Base-by-base conservation (phyloP, 2,329 filamentous ascomycete species). In the Alternaria sp. region DNA sequence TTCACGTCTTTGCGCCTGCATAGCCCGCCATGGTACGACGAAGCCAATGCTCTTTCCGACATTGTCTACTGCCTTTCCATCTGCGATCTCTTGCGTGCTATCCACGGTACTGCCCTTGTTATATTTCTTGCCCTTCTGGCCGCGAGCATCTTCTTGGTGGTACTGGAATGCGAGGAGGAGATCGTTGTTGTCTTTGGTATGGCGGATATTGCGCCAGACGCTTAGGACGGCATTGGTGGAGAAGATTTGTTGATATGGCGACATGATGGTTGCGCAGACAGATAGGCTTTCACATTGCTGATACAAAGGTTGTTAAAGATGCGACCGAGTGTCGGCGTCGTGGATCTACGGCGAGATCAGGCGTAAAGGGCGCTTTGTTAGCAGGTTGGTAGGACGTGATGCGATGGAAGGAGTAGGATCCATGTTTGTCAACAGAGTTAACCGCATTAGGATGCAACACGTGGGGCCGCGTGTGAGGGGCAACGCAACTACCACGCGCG, bases 21-120 rank as follows among this genome's bases (percentile, higher is more conserved):
- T 76, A 40, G 73, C 74, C 50, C 74, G 65, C 75, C 74, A 78
- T 64, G 75, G 74, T 34, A 78, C 74, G 14, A 77, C 73, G 20
- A 77, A 77, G 58, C 75, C 70, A 20, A 77, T 78, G 56, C 74
- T 76, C 63, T 69, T 74, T 34, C 69, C 71, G 5, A 59, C 65
- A 5, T 53, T 60, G 41, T 70, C 66, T 22, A 70, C 60, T 11
- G 61, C 57, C 57, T 67, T 69, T 22, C 65, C 66, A 52, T 68
- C 68, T 10, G 63, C 43, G 14, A 70, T 63, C 46, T 72, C 74
- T 16, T 62, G 63, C 18, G 64, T 61, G 6, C 44, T 66, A 12
- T 73, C 72, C 10, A 62, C 56, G 2, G 52, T 53, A 38, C 46
- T 52, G 2, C 59, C 40, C 40, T 73, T 74, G 5, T 61, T 67